Base-by-base conservation (phyloP, 2,329 filamentous ascomycete species). In the Fusarium goolgardi region DNA sequence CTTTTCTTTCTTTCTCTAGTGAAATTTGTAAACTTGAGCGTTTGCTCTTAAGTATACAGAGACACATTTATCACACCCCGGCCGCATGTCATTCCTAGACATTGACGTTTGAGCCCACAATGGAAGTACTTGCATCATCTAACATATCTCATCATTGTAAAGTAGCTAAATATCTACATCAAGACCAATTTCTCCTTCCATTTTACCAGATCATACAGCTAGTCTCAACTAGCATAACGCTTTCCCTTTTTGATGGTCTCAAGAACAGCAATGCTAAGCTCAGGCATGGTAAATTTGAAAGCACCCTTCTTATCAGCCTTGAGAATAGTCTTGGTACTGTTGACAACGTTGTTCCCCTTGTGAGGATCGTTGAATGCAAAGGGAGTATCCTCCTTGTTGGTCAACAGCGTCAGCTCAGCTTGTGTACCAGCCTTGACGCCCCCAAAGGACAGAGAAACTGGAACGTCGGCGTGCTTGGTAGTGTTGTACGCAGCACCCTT, bases 251-350 rank as follows among this genome's bases (percentile, higher is more conserved):
- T 51, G 2, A 69, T 71, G 1, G 81, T 82, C 52, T 87, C 84
- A 53, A 89, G 71, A 4, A 89, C 82, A 16, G 85, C 85, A 49
- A 89, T 82, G 67, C 85, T 87, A 59, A 87, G 75, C 66, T 85
- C 78, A 0, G 86, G 86, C 71, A 89, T 62, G 27, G 73, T 78
- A 68, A 88, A 88, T 43, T 75, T 75, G 67, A 88, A 87, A 3
- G 70, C 74, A 3, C 86, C 86, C 27, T 81, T 77, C 5, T 73
- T 70, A 18, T 79, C 80, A 4, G 82, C 84, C 67, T 72, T 77
- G 21, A 86, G 61, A 0, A 74, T 75, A 2, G 71, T 73, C 13
- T 74, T 79, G 2, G 75, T 77, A 21, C 77, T 82, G 52, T 82
- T 75, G 1, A 88, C 85, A 21, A 86, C 81, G 62, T 86, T 86